Evolutionary conservation across 2,329 filamentous ascomycete species (phyloP).

Genomic region (Didymella pinodella): DNA sequence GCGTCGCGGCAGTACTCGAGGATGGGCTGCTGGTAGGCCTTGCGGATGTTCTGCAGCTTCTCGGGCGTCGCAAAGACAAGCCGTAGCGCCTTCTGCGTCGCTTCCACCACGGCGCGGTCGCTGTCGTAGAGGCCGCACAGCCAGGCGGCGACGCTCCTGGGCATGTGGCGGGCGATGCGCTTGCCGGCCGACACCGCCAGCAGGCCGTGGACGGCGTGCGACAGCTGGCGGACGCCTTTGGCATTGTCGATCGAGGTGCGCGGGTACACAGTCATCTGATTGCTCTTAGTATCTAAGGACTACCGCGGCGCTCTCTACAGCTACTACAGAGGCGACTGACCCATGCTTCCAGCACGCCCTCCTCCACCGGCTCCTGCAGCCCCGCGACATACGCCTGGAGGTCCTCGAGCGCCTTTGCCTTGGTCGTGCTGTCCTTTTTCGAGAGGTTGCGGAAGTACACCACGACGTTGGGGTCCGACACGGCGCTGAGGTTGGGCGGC

Average conservation of each 20-base stretch:
- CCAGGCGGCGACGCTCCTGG: conserved; percentile 86
- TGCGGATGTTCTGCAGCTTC: conserved; percentile 80
- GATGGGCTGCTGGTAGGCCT: conserved; percentile 79
- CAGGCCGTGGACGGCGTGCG: conserved; percentile 76
- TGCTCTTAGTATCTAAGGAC: conserved; percentile 6
- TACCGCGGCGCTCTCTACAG: neutral
- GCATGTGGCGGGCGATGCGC: conserved; percentile 81
- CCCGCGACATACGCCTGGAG: conserved; percentile 71
- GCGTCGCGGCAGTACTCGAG: conserved; percentile 83
- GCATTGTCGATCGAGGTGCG: conserved; percentile 89
- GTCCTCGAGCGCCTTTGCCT: conserved; percentile 89
- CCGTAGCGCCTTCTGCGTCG: conserved; percentile 78
- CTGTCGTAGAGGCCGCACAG: conserved; percentile 87
- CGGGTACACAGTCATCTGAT: conserved; percentile 83
- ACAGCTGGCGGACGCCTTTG: conserved; percentile 84
- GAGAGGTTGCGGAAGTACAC: conserved; percentile 91
- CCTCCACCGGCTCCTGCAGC: conserved; percentile 72
- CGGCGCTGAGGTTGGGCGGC: conserved; percentile 77
- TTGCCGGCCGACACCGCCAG: conserved; percentile 71
- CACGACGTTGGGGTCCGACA: conserved; percentile 81
- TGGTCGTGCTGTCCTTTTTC: conserved; percentile 93
- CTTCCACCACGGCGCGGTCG: conserved; percentile 76
- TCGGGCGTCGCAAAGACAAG: conserved; percentile 80
- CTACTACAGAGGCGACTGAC: conserved; percentile 60
- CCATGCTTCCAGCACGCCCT: conserved; percentile 88